phyloP scores from a whole-genome alignment of 257 asterid genomes.

The Solanum sejunctum region DNA sequence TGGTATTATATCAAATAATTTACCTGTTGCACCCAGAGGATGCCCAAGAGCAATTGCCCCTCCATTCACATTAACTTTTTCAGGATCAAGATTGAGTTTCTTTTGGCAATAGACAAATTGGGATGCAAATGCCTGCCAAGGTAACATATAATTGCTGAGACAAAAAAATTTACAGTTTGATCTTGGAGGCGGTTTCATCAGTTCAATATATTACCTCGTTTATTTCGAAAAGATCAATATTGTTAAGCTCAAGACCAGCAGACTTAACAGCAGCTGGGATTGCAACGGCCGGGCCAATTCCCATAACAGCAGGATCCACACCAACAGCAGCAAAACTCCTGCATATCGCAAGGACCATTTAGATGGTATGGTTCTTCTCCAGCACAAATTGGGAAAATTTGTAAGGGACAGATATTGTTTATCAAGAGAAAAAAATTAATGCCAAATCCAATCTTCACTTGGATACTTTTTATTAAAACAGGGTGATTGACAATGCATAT shows the following conservation, averaged over 20 bases:
- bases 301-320: conserved; percentile 96
- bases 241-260: conserved; percentile 60
- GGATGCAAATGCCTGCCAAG: conserved; percentile 81
- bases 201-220: conserved; percentile 51
- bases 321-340: conserved; percentile 93
- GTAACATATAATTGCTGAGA: not conserved
- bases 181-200: not conserved
- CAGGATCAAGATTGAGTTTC: conserved; percentile 61
- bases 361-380: not conserved
- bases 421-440: not conserved
- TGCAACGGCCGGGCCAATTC: conserved; percentile 89
- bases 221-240: conserved; percentile 73
- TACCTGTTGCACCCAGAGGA: conserved; percentile 92
- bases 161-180: not conserved
- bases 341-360: not conserved
- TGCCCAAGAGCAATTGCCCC: conserved; percentile 97
- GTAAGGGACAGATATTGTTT: not conserved
- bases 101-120: conserved; percentile 78
- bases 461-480: not conserved
- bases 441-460: not conserved
- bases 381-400: not conserved
- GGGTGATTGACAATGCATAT: not conserved
- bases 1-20: not conserved
- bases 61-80: conserved; percentile 82
- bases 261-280: conserved; percentile 88